Evolutionary conservation across 805 yeast genomes (phyloP).

Genomic region (Candida corydali): DNA sequence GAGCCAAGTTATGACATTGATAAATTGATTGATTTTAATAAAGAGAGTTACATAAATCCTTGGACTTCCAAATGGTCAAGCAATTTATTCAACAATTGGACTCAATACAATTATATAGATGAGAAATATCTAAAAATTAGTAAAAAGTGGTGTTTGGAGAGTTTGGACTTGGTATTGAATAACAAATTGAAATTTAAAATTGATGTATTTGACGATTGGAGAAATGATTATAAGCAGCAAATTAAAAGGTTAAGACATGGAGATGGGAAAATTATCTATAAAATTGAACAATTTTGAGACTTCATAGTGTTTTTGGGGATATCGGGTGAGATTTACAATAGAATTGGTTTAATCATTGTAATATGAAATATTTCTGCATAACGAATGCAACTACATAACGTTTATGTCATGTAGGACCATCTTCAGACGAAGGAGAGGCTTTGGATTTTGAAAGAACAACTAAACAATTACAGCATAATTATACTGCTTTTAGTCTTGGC

Average conservation of each 20-base stretch:
- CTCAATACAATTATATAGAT: slow-evolving; percentile 32
- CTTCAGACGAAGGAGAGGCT: too few species aligned
- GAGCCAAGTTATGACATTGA: slow-evolving; percentile 35
- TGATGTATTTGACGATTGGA: slow-evolving; percentile 34
- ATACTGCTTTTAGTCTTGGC: too few species aligned
- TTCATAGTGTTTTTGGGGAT: too few species aligned
- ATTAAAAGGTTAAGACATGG: slow-evolving; percentile 21
- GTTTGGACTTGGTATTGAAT: slow-evolving; percentile 20
- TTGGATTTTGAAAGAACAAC: too few species aligned
- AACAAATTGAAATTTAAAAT: slow-evolving; percentile 28
- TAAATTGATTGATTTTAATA: slow-evolving; percentile 13
- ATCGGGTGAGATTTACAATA: too few species aligned
- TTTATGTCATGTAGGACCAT: too few species aligned
- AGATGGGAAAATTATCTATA: slow-evolving; percentile 32
- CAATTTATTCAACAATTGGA: slow-evolving; percentile 24
- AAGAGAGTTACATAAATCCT: slow-evolving; percentile 22
- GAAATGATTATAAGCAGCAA: slow-evolving; percentile 27
- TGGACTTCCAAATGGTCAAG: slow-evolving; percentile 35
- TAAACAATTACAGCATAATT: too few species aligned
- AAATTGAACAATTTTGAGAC: slow-evolving; percentile 33
- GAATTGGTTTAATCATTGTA: too few species aligned
- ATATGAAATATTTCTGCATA: too few species aligned
- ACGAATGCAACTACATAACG: too few species aligned
- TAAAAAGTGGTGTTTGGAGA: slow-evolving; percentile 32
- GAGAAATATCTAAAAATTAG: slow-evolving; percentile 23